Evolutionary conservation across 129 eudicot species (phyloP).

Genomic region (Lactuca saligna): DNA sequence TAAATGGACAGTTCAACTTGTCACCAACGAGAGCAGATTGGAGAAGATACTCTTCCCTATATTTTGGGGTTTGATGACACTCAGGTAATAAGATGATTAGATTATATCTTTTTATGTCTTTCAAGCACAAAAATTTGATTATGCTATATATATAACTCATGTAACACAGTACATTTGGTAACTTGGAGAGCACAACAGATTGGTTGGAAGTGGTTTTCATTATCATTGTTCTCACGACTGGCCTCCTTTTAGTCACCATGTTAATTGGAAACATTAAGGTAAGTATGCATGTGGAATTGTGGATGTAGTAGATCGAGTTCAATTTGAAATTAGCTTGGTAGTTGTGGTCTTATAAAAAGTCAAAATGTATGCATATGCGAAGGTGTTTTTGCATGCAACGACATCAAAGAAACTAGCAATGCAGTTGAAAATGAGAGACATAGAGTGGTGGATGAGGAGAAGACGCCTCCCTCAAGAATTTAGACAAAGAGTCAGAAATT

Average conservation of each 20-base stretch:
- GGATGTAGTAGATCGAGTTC: no score
- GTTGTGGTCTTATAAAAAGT: no score
- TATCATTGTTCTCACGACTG: conserved; percentile 81
- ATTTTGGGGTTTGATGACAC: conserved; percentile 98
- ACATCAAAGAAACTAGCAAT: conserved; percentile 97
- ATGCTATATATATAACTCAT: background rate
- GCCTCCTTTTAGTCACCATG: conserved; percentile 95
- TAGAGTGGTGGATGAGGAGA: conserved; percentile 99
- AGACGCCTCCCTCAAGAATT: conserved; percentile 66
- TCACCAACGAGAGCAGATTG: conserved; percentile 71
- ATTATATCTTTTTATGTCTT: background rate
- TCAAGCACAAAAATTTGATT: background rate
- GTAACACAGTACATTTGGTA: conserved; percentile 76
- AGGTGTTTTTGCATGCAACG: conserved; percentile 92
- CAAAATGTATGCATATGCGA: background rate
- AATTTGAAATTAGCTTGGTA: no score
- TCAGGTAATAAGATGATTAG: conserved; percentile 45
- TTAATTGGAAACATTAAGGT: conserved; percentile 98
- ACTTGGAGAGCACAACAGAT: conserved; percentile 93
- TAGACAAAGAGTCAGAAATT: conserved; percentile 81
- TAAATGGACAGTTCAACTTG: conserved; percentile 90
- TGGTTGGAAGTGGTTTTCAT: conserved; percentile 83
- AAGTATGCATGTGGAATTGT: background rate
- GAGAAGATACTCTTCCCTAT: conserved; percentile 92
- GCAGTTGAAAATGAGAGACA: conserved; percentile 90